A percentile compares a stretch with the other conserved stretches of the same genome.
Evolutionary conservation across 345 rosid species (phyloP).

Genomic region (Rhizophora mangle): DNA sequence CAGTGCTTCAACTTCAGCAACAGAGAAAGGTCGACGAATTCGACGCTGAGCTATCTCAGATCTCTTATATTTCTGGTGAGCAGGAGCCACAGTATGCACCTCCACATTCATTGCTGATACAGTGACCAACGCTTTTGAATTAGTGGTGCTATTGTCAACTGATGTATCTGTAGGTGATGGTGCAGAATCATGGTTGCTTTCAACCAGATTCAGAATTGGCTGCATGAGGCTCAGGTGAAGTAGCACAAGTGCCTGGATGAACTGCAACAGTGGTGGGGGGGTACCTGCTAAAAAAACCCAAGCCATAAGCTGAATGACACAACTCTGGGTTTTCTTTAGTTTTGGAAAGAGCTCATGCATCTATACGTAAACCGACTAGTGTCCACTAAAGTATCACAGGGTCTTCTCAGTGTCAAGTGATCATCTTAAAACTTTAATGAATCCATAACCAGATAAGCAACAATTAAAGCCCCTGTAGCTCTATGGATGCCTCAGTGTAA

Average conservation of each 20-base stretch:
- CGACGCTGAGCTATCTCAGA: constrained; percentile 85
- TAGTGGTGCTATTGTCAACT: constrained; percentile 40
- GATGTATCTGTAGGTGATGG: constrained; percentile 54
- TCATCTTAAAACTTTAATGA: neutral
- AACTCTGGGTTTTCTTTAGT: neutral
- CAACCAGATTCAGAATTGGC: constrained; percentile 42
- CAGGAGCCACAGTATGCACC: constrained; percentile 53
- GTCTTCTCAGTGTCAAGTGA: neutral
- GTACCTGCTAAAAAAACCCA: constrained; percentile 40
- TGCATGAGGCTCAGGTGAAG: constrained; percentile 34
- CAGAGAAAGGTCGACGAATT: constrained; percentile 98
- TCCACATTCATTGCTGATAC: constrained; percentile 57
- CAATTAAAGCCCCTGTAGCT: no score
- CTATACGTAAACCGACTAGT: neutral
- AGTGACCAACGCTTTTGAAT: constrained; percentile 69
- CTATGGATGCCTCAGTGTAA: neutral
- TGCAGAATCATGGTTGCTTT: constrained; percentile 81
- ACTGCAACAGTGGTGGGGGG: constrained; percentile 24
- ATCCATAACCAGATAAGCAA: no score
- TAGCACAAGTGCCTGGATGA: constrained; percentile 33
- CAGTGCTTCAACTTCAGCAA: constrained; percentile 91
- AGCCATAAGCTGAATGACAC: constrained; percentile 10
- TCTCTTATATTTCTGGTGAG: constrained; percentile 65
- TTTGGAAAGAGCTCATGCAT: no score
- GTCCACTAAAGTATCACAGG: neutral